Evolutionary conservation across 2,329 filamentous ascomycete genomes (phyloP), one percentile per base, ranked within the genome.

Genomic region (Xylaria sp.): DNA sequence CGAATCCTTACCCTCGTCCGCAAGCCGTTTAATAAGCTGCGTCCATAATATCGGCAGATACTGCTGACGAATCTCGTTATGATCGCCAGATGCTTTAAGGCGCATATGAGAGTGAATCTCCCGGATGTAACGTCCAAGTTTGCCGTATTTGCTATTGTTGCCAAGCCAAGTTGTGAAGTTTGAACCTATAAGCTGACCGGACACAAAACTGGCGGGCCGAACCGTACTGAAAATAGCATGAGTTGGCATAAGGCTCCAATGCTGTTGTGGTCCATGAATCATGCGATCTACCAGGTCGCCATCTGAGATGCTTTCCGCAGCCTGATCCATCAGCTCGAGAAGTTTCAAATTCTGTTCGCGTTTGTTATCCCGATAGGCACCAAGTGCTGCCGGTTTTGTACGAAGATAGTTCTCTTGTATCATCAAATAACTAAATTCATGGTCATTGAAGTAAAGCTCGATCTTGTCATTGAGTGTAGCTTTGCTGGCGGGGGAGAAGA

Each of bases 51-150:
- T 84, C 0, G 96, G 96, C 73, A 99, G 82, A 76, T 99, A 99
- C 77, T 97, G 93, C 80, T 99, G 95, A 50, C 96, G 91, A 74
- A 98, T 89, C 80, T 99, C 96, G 77, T 97, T 92, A 63, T 95
- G 90, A 78, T 99, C 96, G 28, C 93, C 96, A 46, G 94, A 97
- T 12, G 93, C 91, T 73, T 91, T 91, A 67, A 99, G 88, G 9
- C 96, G 92, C 94, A 99, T 98, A 78, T 99, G 96, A 5, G 94
- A 93, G 79, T 99, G 96, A 6, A 99, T 94, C 76, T 99, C 96
- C 76, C 97, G 97, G 73, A 97, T 87, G 76, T 90, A 92, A 67
- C 96, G 91, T 72, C 88, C 88, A 58, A 98, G 84, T 81, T 90
- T 93, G 82, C 90, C 89, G 71, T 89, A 87, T 78, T 94, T 97